Base-by-base conservation (phyloP, 169 alveolate genomes). In the Ichthyophthirius multifiliis region DNA sequence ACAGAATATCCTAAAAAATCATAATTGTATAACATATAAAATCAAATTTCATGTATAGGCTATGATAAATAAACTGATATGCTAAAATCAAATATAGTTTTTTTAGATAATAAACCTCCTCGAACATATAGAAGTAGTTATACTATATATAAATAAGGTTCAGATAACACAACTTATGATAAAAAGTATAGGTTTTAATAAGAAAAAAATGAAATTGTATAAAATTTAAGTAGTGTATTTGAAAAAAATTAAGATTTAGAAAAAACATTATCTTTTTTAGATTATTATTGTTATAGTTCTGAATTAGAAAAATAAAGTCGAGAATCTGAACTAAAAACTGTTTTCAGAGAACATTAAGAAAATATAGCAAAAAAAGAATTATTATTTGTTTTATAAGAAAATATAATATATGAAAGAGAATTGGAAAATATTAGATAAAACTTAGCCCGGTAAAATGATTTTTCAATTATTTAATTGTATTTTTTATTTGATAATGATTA, bases 61-160 rank as follows among this genome's bases (percentile, higher is more conserved):
- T 27, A 27, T 5, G 31, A 55, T 27, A 2, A 55, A n/a, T n/a
- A 55, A 20, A 39, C 23, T 23, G 31, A 27, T 55, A 27, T 27
- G 13, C 23, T 55, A 39, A 55, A 55, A 55, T 55, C 71, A 0
- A 55, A 55, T 27, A 55, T 34, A 3, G 31, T 39, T 6, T 15
- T 55, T 15, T 55, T 55, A 55, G 71, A 55, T 55, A 55, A 55
- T 55, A 55, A 55, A 27, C 71, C 71, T 20, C 71, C 71, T 55
- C 71, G 71, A 1, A 55, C 71, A 10, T 55, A 55, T 27, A 55
- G 43, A 27, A 55, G 71, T 5, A 55, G 43, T 18, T 55, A 55
- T 55, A 55, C 31, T 27, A 55, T 55, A 20, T 55, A 55, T 55
- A 55, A 55, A 55, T 55, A 39, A 27, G 71, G 71, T 18, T 34